Evolutionary conservation across 345 rosid genomes (phyloP).

Genomic region (Gossypioides kirkii): DNA sequence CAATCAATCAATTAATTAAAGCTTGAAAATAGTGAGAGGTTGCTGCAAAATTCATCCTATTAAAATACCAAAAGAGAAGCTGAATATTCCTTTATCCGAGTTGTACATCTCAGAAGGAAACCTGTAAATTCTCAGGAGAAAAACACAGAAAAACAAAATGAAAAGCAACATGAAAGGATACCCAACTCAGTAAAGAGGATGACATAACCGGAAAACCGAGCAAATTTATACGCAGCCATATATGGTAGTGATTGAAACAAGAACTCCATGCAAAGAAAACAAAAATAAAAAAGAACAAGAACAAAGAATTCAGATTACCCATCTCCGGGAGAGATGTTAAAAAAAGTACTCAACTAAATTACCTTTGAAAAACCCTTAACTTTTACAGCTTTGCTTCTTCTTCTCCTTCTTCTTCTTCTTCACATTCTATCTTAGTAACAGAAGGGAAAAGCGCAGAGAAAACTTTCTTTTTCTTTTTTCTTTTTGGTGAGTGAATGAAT

Average conservation of each 20-base stretch:
- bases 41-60: neutral
- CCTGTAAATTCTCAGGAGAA: slow-evolving; percentile 15
- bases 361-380: neutral
- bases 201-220: neutral
- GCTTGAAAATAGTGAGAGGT: neutral
- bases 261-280: neutral
- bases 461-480: neutral
- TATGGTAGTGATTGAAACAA: neutral
- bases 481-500: slow-evolving; percentile 4
- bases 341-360: neutral
- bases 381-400: neutral
- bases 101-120: slow-evolving; percentile 13
- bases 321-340: neutral
- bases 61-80: slow-evolving; percentile 9
- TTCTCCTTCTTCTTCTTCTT: slow-evolving; percentile 5
- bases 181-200: neutral
- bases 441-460: neutral
- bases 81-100: neutral
- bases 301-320: neutral
- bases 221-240: neutral
- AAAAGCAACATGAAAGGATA: neutral
- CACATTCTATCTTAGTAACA: slow-evolving; percentile 11
- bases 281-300: neutral
- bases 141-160: slow-evolving; percentile 2
- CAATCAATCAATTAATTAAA: neutral